phyloP scores from a whole-genome alignment of 1,284 basidiomycete species.

The Melanopsichium pennsylvanicum region DNA sequence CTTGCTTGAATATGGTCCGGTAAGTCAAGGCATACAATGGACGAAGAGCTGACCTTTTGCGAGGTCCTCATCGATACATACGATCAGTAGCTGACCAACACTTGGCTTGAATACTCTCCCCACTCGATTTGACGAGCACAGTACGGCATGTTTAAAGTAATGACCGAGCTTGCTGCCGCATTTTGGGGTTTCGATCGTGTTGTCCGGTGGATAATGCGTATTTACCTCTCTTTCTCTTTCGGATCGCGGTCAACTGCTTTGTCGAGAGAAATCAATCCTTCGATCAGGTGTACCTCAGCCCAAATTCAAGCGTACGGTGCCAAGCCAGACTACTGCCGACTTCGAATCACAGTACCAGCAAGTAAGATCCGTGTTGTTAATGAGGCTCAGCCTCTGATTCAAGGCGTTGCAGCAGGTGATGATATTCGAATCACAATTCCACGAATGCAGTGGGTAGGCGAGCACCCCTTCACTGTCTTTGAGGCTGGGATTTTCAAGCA shows the following conservation, averaged over 20 bases:
- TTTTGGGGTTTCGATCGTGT: constrained; percentile 28
- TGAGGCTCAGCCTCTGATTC: background rate
- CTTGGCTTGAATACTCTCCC: background rate
- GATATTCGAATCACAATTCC: constrained; percentile 20
- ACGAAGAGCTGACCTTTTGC: too few relatives aligned
- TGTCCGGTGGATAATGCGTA: constrained; percentile 4
- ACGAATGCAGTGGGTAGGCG: constrained; percentile 10
- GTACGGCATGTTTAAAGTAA: constrained; percentile 9
- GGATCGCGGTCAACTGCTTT: background rate
- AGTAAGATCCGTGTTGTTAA: background rate
- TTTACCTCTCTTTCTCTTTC: constrained; percentile 1
- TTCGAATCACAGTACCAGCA: constrained; percentile 12
- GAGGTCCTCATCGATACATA: too few relatives aligned
- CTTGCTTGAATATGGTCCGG: constrained; percentile 18
- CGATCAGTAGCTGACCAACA: background rate
- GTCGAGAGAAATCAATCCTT: background rate
- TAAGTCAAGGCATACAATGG: too few relatives aligned
- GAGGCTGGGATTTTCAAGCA: background rate
- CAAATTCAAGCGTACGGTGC: background rate
- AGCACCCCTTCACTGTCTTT: constrained; percentile 38
- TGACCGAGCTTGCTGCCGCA: constrained; percentile 12
- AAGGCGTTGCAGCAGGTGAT: constrained; percentile 10
- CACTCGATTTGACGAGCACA: background rate
- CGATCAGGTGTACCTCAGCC: background rate
- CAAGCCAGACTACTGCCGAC: background rate